These are phyloP conservation scores for Panaeolus papilionaceus DNA, from an alignment of 768 basidiomycete species.

Conservation along the genomic window DNA sequence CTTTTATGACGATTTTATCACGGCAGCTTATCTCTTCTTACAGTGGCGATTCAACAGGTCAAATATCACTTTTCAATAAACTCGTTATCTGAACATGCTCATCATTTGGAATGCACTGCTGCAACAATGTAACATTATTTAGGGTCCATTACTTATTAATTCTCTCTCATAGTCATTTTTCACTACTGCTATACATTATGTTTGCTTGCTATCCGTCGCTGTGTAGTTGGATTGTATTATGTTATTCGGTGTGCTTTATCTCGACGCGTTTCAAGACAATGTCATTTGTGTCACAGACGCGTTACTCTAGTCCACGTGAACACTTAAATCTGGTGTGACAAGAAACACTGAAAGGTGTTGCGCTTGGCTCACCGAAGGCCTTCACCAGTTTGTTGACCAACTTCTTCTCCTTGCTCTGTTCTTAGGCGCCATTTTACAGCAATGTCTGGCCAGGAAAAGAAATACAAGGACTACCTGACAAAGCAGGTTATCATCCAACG, in stretches of 20 bases:
- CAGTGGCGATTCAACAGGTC: slow-evolving; percentile 58
- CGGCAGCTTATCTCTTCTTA: background rate
- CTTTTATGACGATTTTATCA: background rate
- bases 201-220: background rate
- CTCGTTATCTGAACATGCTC: slow-evolving; percentile 19
- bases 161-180: background rate
- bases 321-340: background rate
- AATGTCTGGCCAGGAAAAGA: slow-evolving; percentile 8
- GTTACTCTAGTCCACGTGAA: background rate
- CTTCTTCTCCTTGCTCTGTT: background rate
- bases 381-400: background rate
- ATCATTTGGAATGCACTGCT: background rate
- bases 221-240: background rate
- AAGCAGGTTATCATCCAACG: slow-evolving; percentile 58
- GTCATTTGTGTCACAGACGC: background rate
- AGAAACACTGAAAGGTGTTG: background rate
- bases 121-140: background rate
- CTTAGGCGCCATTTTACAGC: background rate
- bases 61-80: slow-evolving; percentile 50
- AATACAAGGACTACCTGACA: slow-evolving; percentile 47
- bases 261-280: background rate
- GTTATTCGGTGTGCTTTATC: background rate
- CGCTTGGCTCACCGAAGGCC: background rate
- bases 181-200: background rate
- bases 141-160: background rate